phyloP scores from a whole-genome alignment of 2,329 filamentous ascomycete species.

The Dactylonectria macrodidyma region DNA sequence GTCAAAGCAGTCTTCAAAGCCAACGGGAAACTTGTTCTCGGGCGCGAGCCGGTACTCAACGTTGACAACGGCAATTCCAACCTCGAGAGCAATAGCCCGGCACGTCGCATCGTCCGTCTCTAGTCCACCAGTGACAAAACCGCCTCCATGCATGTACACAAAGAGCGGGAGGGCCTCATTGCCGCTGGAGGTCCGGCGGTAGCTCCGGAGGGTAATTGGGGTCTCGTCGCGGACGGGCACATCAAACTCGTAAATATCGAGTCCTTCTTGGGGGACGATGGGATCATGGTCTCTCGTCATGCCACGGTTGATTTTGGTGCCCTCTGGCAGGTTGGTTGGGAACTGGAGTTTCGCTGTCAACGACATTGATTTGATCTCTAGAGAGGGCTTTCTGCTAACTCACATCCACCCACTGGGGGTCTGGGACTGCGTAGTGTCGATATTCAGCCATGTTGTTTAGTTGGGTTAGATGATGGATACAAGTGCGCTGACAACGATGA shows the following conservation, averaged over 20 bases:
- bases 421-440: slow-evolving; percentile 25
- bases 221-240: slow-evolving; percentile 39
- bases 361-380: neutral
- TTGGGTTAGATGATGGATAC: neutral
- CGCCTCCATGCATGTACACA: slow-evolving; percentile 48
- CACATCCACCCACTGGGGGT: slow-evolving; percentile 33
- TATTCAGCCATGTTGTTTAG: slow-evolving; percentile 32
- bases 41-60: slow-evolving; percentile 67
- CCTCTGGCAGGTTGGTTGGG: slow-evolving; percentile 43
- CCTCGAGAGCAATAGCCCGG: slow-evolving; percentile 40
- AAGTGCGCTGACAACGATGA: neutral
- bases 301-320: slow-evolving; percentile 21
- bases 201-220: slow-evolving; percentile 40
- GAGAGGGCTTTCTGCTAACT: neutral
- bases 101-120: slow-evolving; percentile 49
- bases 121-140: slow-evolving; percentile 45
- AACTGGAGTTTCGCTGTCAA: slow-evolving; percentile 33
- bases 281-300: slow-evolving; percentile 42
- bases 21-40: slow-evolving; percentile 63
- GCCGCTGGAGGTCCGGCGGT: slow-evolving; percentile 30
- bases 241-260: slow-evolving; percentile 44
- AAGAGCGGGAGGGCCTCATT: slow-evolving; percentile 37
- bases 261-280: slow-evolving; percentile 39
- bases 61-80: slow-evolving; percentile 57
- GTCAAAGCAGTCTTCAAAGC: slow-evolving; percentile 63